These are phyloP conservation scores for Chenopodium album DNA, from an alignment of 148 eudicot genomes.

Conservation along the genomic window DNA sequence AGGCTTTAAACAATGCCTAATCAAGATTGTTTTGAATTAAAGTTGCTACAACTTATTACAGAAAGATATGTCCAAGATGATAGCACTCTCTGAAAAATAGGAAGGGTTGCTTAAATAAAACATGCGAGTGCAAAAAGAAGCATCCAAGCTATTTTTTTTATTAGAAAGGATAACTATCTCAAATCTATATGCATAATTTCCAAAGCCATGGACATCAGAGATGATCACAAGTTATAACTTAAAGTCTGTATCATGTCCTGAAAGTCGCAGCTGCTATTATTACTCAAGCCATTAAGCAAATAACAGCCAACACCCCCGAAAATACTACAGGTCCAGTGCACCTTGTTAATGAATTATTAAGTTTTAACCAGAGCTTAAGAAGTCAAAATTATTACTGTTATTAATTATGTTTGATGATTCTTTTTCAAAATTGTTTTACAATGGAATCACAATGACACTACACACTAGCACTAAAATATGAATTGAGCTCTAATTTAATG, in stretches of 20 bases:
- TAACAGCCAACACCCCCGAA: neutral
- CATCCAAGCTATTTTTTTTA: too few relatives aligned
- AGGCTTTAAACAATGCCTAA: too few relatives aligned
- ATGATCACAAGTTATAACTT: neutral
- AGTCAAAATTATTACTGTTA: neutral
- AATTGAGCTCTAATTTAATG: neutral
- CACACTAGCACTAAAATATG: neutral
- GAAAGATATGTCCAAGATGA: too few relatives aligned
- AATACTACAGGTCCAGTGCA: constrained; percentile 20
- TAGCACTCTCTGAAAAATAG: too few relatives aligned
- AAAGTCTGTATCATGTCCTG: neutral
- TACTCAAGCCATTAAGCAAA: neutral
- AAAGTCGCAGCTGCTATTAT: neutral
- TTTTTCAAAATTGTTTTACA: neutral
- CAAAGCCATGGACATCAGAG: too few relatives aligned
- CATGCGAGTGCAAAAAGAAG: too few relatives aligned
- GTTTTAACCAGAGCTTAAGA: neutral
- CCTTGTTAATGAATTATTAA: neutral
- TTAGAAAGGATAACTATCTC: too few relatives aligned
- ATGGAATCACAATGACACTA: neutral
- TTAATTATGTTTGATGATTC: neutral
- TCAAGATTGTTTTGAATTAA: too few relatives aligned
- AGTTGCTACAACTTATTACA: too few relatives aligned
- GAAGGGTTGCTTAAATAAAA: too few relatives aligned
- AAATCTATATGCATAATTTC: too few relatives aligned